phyloP scores from a whole-genome alignment of 257 asterid genomes.

The Gentiana dahurica region DNA sequence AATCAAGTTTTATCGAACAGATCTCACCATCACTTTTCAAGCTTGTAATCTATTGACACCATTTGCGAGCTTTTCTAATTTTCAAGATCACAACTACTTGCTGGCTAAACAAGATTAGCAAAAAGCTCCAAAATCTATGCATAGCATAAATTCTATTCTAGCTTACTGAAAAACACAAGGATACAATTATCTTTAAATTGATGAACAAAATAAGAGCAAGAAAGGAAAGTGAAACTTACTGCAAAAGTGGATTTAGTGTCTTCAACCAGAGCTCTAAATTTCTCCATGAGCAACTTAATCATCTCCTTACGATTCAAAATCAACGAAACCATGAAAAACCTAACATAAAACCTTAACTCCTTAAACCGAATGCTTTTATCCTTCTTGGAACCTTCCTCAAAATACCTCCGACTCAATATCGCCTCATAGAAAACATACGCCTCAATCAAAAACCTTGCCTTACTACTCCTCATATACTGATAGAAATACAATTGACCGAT shows the following conservation, averaged over 20 bases:
- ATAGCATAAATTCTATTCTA: background rate
- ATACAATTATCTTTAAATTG: conserved; percentile 5
- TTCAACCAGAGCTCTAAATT: conserved; percentile 71
- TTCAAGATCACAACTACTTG: no score
- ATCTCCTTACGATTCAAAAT: conserved; percentile 60
- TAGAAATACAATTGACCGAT: conserved; percentile 84
- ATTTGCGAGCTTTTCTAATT: no score
- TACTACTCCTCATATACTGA: conserved; percentile 94
- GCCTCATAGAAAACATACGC: conserved; percentile 93
- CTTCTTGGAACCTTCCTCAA: conserved; percentile 65
- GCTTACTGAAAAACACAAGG: background rate
- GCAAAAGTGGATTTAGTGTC: conserved; percentile 68
- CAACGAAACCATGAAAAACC: conserved; percentile 87
- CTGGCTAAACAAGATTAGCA: no score
- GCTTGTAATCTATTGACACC: no score
- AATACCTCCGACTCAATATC: conserved; percentile 63
- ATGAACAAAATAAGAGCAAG: conserved; percentile 3
- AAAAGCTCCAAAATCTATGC: no score
- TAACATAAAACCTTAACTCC: conserved; percentile 88
- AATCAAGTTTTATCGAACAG: no score
- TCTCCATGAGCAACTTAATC: conserved; percentile 65
- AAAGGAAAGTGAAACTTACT: conserved; percentile 30
- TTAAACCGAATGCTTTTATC: conserved; percentile 83
- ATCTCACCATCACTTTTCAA: no score
- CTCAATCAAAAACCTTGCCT: conserved; percentile 79